Evolutionary conservation across 305 asterid genomes (phyloP), one percentile per base, ranked within the genome.

Genomic region (Fraxinus xanthoxyloides): DNA sequence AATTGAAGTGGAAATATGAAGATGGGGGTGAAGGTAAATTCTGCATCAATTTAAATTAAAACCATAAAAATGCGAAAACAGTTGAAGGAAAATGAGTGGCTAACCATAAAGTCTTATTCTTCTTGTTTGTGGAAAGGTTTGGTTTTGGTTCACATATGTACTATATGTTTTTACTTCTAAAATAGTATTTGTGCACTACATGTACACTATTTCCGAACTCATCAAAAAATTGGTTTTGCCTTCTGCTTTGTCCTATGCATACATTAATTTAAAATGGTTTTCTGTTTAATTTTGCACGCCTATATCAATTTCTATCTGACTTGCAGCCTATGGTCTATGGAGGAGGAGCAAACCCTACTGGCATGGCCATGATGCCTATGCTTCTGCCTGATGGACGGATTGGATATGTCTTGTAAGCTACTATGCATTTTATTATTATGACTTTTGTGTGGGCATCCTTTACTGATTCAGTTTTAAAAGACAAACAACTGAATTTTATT

Each of bases 311-410:
- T 70, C 23, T 32, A 69, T 36, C 75, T 82, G 40, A 28, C 75
- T 73, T 81, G 78, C 86, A 88, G 92, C 89, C 89, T 48, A 35
- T 86, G 85, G 72, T 86, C 65, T 89, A 89, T 59, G 91, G 92
- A 78, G 79, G 89, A 61, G 91, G 90, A 48, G 28, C 88, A 51
- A 30, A 85, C n/a, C 90, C 92, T 81, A 5, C 3, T 70, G 91
- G 92, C 30, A 81, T 89, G 88, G 89, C 92, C 26, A 89, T 89
- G 92, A 82, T 89, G 86, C 91, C 91, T 0, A 88, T 89, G 92
- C 89, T 89, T 78, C 85, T 89, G 72, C 92, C 91, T 7, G 91
- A 89, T 86, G 92, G 92, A 72, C 87, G 91, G 87, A 86, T 89
- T 82, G 92, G 92, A 83, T 89, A 89, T 88, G 92, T 89, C 34